These are phyloP conservation scores for Backusella tuberculispora DNA, from an alignment of 192 early-diverging fungal species.

Conservation along the genomic window DNA sequence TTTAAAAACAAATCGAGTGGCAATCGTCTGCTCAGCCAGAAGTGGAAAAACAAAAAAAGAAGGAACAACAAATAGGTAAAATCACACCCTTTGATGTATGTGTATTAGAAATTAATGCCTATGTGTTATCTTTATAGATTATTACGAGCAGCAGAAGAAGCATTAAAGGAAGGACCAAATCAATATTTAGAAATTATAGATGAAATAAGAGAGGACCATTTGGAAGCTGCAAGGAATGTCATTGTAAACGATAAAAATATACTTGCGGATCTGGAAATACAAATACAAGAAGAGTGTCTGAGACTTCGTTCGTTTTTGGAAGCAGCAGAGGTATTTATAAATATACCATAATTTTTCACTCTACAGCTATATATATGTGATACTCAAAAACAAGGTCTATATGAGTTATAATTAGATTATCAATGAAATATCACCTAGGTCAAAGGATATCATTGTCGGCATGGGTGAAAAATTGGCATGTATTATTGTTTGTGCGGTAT, in stretches of 20 bases:
- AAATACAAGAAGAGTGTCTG: constrained; percentile 71
- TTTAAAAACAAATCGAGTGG: constrained; percentile 63
- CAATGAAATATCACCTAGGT: constrained; percentile 95
- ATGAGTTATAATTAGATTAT: constrained; percentile 59
- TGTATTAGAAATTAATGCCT: not conserved
- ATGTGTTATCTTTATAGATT: constrained; percentile 36
- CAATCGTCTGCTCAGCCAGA: constrained; percentile 89
- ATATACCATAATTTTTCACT: not conserved
- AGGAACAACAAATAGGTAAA: constrained; percentile 81
- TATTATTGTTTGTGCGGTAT: constrained; percentile 81
- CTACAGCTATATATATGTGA: too few relatives aligned
- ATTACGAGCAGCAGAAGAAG: constrained; percentile 45
- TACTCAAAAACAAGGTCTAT: not conserved
- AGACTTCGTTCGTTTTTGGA: constrained; percentile 79
- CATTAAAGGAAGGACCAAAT: constrained; percentile 34
- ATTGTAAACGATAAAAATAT: constrained; percentile 46
- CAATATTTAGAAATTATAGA: constrained; percentile 74
- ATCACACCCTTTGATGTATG: not conserved
- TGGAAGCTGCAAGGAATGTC: constrained; percentile 59
- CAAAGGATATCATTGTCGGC: constrained; percentile 92
- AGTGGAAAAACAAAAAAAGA: constrained; percentile 79
- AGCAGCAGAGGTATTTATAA: constrained; percentile 66
- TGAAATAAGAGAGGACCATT: constrained; percentile 73
- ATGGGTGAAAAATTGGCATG: constrained; percentile 95
- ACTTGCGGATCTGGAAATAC: constrained; percentile 44